Percentiles rank a stretch among this genome's conserved stretches.
Conservation (phyloP, 2,329 filamentous ascomycete genomes). For the Phoma sp. region DNA sequence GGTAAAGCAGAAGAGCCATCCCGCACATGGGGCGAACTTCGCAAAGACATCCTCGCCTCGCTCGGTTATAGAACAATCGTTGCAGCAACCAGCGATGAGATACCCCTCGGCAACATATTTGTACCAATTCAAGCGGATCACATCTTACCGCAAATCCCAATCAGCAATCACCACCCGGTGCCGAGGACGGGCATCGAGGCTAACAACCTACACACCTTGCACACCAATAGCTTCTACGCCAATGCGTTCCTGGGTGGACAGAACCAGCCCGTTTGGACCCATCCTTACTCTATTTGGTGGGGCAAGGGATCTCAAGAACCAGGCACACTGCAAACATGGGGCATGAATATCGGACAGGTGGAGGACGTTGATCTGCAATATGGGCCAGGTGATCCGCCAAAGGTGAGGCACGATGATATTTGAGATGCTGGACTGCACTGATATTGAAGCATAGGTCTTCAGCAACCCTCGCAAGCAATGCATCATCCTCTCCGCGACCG, state of each 20-base stretch:
- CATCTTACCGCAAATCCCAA: constrained; percentile 52
- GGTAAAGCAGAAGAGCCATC: neutral
- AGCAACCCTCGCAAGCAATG: constrained; percentile 85
- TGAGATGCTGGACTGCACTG: neutral
- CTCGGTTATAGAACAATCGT: constrained; percentile 14
- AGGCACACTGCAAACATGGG: constrained; percentile 67
- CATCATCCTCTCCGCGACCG: constrained; percentile 77
- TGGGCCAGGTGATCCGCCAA: constrained; percentile 57
- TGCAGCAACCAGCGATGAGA: constrained; percentile 6
- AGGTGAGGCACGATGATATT: constrained; percentile 14
- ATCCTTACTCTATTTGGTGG: constrained; percentile 63
- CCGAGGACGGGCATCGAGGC: constrained; percentile 49
- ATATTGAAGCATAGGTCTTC: constrained; percentile 62
- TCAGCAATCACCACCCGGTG: constrained; percentile 51
- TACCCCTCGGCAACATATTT: constrained; percentile 49
- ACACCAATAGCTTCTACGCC: constrained; percentile 75
- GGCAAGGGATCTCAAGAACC: constrained; percentile 56
- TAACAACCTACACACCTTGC: constrained; percentile 56
- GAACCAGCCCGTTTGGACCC: constrained; percentile 72
- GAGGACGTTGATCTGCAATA: constrained; percentile 72
- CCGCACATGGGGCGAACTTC: constrained; percentile 9
- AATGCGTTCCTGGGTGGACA: constrained; percentile 83
- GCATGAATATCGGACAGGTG: constrained; percentile 79
- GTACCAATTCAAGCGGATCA: constrained; percentile 50
- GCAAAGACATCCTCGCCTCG: constrained; percentile 19